A percentile compares a stretch with the other conserved stretches of the same genome.
Conservation (phyloP, 2,329 filamentous ascomycete genomes). For the Fusarium poae region DNA sequence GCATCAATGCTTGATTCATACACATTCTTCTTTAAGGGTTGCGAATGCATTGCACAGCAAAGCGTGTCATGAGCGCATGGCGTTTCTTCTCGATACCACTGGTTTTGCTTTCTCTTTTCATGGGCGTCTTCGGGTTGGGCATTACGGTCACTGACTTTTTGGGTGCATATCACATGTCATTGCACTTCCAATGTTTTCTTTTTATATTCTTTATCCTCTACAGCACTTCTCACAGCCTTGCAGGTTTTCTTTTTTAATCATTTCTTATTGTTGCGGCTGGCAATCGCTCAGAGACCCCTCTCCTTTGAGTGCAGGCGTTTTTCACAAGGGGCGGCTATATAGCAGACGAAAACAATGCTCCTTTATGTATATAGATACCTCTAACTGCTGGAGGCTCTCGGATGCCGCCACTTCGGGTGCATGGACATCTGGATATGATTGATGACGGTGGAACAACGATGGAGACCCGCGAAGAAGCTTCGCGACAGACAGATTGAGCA, state of each 20-base stretch:
- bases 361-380: constrained; percentile 48
- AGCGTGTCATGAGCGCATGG: constrained; percentile 58
- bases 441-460: constrained; percentile 41
- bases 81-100: constrained; percentile 62
- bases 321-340: constrained; percentile 26
- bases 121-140: constrained; percentile 47
- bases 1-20: constrained; percentile 51
- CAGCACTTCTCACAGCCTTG: constrained; percentile 32
- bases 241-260: constrained; percentile 43
- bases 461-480: constrained; percentile 34
- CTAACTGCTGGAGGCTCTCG: constrained; percentile 39
- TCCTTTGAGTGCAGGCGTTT: constrained; percentile 5
- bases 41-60: constrained; percentile 58
- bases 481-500: constrained; percentile 37
- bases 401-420: constrained; percentile 28
- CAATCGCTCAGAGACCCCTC: constrained; percentile 12
- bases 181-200: constrained; percentile 35
- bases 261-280: constrained; percentile 33
- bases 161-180: constrained; percentile 44
- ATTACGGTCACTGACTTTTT: constrained; percentile 44
- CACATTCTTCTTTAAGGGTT: constrained; percentile 50
- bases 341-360: constrained; percentile 39
- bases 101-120: constrained; percentile 50
- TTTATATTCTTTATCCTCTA: constrained; percentile 32
- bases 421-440: constrained; percentile 48